Evolutionary conservation across 805 yeast genomes (phyloP).

Genomic region (Candida khao-thaluensis): DNA sequence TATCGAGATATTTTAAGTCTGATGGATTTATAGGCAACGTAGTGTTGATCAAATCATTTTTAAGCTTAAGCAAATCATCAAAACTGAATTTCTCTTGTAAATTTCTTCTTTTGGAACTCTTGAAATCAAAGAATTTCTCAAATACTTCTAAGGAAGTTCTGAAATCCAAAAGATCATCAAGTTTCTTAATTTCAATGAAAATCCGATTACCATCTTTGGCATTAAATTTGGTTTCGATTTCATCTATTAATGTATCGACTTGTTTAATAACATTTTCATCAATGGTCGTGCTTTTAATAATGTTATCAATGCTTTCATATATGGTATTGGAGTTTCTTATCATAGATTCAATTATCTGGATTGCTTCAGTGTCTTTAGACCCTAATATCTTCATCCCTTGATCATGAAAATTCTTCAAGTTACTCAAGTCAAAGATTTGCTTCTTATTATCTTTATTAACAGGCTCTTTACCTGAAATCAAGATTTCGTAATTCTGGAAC

Average conservation of each 20-base stretch:
- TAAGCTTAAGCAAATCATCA: slow-evolving; percentile 25
- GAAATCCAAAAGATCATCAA: slow-evolving; percentile 28
- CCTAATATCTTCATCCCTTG: slow-evolving; percentile 30
- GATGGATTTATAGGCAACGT: slow-evolving; percentile 10
- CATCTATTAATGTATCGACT: slow-evolving; percentile 24
- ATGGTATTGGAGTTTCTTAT: slow-evolving; percentile 26
- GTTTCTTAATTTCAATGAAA: slow-evolving; percentile 27
- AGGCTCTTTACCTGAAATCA: slow-evolving; percentile 42
- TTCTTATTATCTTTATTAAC: slow-evolving; percentile 33
- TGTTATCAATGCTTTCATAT: slow-evolving; percentile 10
- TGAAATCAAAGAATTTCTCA: slow-evolving; percentile 17
- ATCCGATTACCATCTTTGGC: slow-evolving; percentile 22
- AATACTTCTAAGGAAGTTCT: slow-evolving; percentile 14
- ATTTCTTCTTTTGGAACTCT: not conserved
- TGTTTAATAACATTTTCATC: slow-evolving; percentile 23
- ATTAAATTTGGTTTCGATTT: slow-evolving; percentile 25
- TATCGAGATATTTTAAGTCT: slow-evolving; percentile 10
- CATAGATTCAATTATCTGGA: slow-evolving; percentile 22
- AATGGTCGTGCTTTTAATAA: slow-evolving; percentile 2
- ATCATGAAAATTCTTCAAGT: slow-evolving; percentile 27
- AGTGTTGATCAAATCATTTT: slow-evolving; percentile 19
- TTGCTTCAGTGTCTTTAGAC: slow-evolving; percentile 33
- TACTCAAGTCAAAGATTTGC: slow-evolving; percentile 30
- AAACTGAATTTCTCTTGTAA: slow-evolving; percentile 8
- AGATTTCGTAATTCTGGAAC: slow-evolving; percentile 30